These are phyloP conservation scores for Lentinula novae-zelandiae DNA, from an alignment of 1,284 basidiomycete species.

Conservation along the genomic window DNA sequence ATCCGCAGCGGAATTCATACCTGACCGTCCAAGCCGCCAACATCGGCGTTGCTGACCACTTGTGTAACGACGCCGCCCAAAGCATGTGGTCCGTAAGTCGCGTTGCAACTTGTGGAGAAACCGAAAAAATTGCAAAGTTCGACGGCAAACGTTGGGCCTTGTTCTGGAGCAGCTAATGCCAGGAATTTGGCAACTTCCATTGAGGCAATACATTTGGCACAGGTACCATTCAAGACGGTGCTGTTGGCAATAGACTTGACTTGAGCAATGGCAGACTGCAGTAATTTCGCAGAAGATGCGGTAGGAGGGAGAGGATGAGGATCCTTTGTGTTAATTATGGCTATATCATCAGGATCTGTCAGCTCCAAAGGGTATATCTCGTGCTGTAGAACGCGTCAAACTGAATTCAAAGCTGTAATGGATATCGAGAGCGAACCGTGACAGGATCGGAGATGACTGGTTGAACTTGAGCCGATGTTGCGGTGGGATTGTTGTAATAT, in stretches of 20 bases:
- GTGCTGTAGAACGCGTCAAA: conserved; percentile 35
- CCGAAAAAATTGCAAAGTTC: conserved; percentile 60
- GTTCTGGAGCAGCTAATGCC: conserved; percentile 58
- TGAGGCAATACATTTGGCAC: conserved; percentile 58
- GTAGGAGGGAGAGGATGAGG: conserved; percentile 61
- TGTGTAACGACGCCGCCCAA: conserved; percentile 63
- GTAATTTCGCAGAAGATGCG: conserved; percentile 39
- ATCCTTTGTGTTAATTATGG: conserved; percentile 53
- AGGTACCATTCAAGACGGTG: conserved; percentile 47
- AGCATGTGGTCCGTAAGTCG: conserved; percentile 42
- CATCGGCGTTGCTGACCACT: conserved; percentile 62
- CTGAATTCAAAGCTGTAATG: neutral
- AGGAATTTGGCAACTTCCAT: conserved; percentile 67
- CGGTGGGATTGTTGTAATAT: conserved; percentile 72
- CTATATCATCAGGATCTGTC: conserved; percentile 58
- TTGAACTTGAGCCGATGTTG: conserved; percentile 63
- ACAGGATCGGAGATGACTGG: conserved; percentile 70
- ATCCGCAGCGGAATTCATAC: conserved; percentile 27
- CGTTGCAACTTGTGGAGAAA: conserved; percentile 49
- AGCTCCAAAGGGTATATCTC: conserved; percentile 51
- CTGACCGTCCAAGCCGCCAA: conserved; percentile 68
- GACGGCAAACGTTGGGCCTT: conserved; percentile 56
- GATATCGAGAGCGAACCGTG: conserved; percentile 36
- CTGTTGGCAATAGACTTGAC: conserved; percentile 49
- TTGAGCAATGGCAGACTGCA: conserved; percentile 50